A percentile compares a stretch with the other conserved stretches of the same genome.
phyloP scores from a whole-genome alignment of 2,329 filamentous ascomycete genomes.

The Alternaria longipes region DNA sequence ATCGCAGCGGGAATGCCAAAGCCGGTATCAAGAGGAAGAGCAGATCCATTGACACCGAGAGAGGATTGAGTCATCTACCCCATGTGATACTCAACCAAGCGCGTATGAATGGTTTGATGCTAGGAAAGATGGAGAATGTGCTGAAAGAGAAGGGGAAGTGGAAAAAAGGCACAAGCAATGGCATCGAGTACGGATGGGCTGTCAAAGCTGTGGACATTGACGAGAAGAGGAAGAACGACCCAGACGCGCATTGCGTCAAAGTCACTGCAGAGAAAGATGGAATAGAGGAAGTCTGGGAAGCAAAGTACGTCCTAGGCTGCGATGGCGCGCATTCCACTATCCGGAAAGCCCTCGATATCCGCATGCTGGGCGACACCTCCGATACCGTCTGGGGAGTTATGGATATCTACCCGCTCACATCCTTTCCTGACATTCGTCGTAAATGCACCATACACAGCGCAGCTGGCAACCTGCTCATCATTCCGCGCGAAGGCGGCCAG shows the following conservation, averaged over 20 bases:
- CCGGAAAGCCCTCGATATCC: constrained; percentile 60
- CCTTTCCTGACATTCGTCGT: constrained; percentile 62
- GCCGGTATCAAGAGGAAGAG: constrained; percentile 55
- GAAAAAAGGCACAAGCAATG: constrained; percentile 36
- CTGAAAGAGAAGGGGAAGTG: constrained; percentile 37
- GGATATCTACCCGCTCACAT: constrained; percentile 60
- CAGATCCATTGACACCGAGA: constrained; percentile 65
- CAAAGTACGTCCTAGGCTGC: constrained; percentile 56
- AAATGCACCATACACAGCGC: constrained; percentile 60
- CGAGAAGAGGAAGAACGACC: constrained; percentile 45
- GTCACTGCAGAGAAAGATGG: constrained; percentile 47
- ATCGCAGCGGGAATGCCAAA: constrained; percentile 28
- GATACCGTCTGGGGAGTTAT: constrained; percentile 68
- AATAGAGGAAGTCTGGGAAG: constrained; percentile 41
- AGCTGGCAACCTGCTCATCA: constrained; percentile 59
- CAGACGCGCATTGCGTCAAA: constrained; percentile 41
- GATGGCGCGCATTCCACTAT: constrained; percentile 64
- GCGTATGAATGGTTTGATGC: constrained; percentile 69
- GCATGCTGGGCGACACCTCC: constrained; percentile 68
- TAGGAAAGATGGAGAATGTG: constrained; percentile 60
- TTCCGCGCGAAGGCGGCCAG: constrained; percentile 63
- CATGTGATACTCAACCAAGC: constrained; percentile 77
- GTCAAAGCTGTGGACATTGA: constrained; percentile 64
- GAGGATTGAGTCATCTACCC: constrained; percentile 69
- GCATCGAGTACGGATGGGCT: constrained; percentile 65